Base-by-base conservation (phyloP, 129 eudicot genomes). In the Deinandra increscens region DNA sequence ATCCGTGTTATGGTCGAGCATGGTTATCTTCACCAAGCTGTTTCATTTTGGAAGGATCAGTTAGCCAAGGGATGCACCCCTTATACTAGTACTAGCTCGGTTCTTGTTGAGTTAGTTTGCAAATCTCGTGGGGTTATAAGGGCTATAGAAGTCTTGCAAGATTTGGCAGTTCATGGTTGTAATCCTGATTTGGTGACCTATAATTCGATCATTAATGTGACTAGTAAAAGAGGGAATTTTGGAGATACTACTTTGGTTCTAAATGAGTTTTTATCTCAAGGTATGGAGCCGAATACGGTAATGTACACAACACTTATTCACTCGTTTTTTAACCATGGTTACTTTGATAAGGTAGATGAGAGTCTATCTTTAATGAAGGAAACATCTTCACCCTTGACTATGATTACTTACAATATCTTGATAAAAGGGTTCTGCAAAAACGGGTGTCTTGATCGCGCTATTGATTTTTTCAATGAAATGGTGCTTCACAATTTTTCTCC, bases 41-140 rank as follows among this genome's bases (percentile, higher is more conserved):
- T 85, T 74, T 76, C 68, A 0, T 91, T 91, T 55, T 91, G 97
- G 97, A 84, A 85, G 78, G 80, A 77, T 19, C 96, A 85, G 44
- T 69, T 91, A 36, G 85, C 88, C 66, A 91, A 86, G 39, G 97
- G 97, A 1, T 85, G 90, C 50, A 82, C 84, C 45, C 96, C 96
- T n/a, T 91, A 83, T 68, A 46, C 76, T 17, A 76, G 87, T 64
- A 85, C 95, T 14, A 83, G 62, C 48, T 85, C 87, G 0, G 80
- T 91, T 83, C 85, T 91, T 44, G 68, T 85, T 0, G 90, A 85
- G 80, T 71, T 80, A 29, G 84, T 91, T 9, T 88, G 88, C 75
- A 84, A 84, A 66, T 78, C 78, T 50, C 81, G 78, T 66, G 97
- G 97, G 60, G 77, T 82, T 33, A 60, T 75, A 64, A 74, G 78